Percentiles rank a stretch among this genome's conserved stretches.
phyloP scores from a whole-genome alignment of 2,329 filamentous ascomycete species.

The Fusarium sp. region DNA sequence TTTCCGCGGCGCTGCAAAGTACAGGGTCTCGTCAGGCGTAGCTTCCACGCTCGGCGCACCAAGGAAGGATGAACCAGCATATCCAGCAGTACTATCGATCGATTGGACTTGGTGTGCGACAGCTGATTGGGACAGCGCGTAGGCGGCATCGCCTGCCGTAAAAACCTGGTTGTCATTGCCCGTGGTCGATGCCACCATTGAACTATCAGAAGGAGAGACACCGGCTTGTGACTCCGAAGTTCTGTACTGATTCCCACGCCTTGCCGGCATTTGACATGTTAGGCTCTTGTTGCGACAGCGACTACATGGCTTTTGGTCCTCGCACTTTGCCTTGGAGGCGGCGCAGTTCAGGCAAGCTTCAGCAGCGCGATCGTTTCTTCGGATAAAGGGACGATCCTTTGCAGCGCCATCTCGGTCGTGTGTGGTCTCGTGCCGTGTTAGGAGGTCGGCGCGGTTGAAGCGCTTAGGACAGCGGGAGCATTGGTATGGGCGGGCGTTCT shows the following conservation, averaged over 20 bases:
- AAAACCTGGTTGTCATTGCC: constrained; percentile 35
- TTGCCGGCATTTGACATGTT: constrained; percentile 43
- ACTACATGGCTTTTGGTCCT: constrained; percentile 44
- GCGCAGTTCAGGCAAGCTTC: constrained; percentile 46
- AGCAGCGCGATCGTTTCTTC: constrained; percentile 42
- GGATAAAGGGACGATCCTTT: constrained; percentile 44
- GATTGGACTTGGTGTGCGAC: constrained; percentile 26
- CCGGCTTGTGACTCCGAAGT: constrained; percentile 42
- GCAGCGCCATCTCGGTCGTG: constrained; percentile 44
- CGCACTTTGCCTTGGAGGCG: constrained; percentile 45
- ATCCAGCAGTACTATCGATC: constrained; percentile 31
- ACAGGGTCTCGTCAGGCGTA: constrained; percentile 27
- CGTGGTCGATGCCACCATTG: constrained; percentile 34
- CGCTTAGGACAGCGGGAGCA: constrained; percentile 45
- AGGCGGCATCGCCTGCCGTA: constrained; percentile 32
- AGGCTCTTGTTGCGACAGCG: constrained; percentile 45
- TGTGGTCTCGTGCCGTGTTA: constrained; percentile 44
- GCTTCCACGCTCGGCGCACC: constrained; percentile 26
- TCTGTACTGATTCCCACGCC: constrained; percentile 42
- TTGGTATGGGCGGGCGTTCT: constrained; percentile 45
- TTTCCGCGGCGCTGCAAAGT: constrained; percentile 25
- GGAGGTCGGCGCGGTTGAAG: constrained; percentile 44
- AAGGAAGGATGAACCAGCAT: constrained; percentile 31
- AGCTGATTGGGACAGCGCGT: constrained; percentile 23
- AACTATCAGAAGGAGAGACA: constrained; percentile 41